Percentiles rank a stretch among this genome's conserved stretches.
phyloP scores from a whole-genome alignment of 208 protist species.

The Trypanosoma lewisi region DNA sequence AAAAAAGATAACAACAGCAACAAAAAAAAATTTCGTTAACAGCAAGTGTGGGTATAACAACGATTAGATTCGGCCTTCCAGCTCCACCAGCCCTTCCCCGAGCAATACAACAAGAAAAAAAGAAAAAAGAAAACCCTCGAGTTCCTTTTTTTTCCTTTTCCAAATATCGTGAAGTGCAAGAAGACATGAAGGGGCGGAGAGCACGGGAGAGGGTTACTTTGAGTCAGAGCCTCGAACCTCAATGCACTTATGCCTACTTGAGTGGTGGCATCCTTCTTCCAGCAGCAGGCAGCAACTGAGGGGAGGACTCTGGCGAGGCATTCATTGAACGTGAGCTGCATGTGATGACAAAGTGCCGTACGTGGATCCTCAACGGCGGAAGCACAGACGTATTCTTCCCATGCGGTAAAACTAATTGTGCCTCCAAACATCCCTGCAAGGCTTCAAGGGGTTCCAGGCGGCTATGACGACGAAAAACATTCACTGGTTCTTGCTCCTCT shows the following conservation, averaged over 20 bases:
- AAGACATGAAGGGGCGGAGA: too few relatives aligned
- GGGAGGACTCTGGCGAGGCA: slow-evolving; percentile 1
- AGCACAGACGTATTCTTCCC: not conserved
- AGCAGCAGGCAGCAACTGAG: not conserved
- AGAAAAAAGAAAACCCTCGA: too few relatives aligned
- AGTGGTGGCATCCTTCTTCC: not conserved
- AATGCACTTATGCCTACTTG: slow-evolving; percentile 1
- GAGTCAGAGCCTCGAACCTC: not conserved
- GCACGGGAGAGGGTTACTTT: too few relatives aligned
- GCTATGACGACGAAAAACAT: slow-evolving; percentile 28
- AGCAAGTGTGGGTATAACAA: too few relatives aligned
- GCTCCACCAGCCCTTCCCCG: too few relatives aligned
- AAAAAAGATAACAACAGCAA: too few relatives aligned
- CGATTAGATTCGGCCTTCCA: too few relatives aligned
- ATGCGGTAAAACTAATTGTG: not conserved
- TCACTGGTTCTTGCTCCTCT: slow-evolving; percentile 20
- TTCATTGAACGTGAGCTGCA: slow-evolving; percentile 76
- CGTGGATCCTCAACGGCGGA: slow-evolving; percentile 45
- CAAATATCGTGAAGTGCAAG: too few relatives aligned
- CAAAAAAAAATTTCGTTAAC: too few relatives aligned
- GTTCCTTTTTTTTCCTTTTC: too few relatives aligned
- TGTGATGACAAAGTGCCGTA: slow-evolving; percentile 77
- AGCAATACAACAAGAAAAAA: too few relatives aligned
- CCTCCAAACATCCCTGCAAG: slow-evolving; percentile 39
- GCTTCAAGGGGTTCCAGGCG: slow-evolving; percentile 56